Evolutionary conservation across 1,139 yeast species (phyloP).

Genomic region (Chernovozyma aurita): DNA sequence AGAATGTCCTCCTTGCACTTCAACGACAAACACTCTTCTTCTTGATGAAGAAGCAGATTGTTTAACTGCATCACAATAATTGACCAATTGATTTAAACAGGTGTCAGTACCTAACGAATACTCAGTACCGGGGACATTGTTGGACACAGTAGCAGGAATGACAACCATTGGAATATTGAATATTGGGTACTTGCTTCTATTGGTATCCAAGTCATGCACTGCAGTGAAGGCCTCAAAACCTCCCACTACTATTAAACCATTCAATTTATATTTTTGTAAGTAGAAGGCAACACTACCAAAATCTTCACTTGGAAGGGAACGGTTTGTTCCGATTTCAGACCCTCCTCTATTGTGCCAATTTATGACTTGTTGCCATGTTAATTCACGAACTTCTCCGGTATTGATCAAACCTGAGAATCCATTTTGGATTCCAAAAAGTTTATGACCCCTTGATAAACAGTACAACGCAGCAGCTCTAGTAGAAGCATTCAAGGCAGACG

Average conservation of each 20-base stretch:
- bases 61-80: slow-evolving; percentile 91
- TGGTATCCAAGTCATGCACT: slow-evolving; percentile 70
- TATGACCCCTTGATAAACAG: slow-evolving; percentile 88
- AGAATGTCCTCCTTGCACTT: slow-evolving; percentile 95
- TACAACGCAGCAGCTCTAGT: slow-evolving; percentile 88
- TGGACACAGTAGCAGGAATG: slow-evolving; percentile 94
- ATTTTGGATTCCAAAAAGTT: slow-evolving; percentile 80
- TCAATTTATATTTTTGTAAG: slow-evolving; percentile 77
- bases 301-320: slow-evolving; percentile 79
- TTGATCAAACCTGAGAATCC: slow-evolving; percentile 89
- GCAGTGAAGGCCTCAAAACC: slow-evolving; percentile 93
- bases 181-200: slow-evolving; percentile 74
- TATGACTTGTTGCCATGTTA: slow-evolving; percentile 83
- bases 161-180: slow-evolving; percentile 92
- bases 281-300: slow-evolving; percentile 86
- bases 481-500: slow-evolving; percentile 93
- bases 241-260: slow-evolving; percentile 87
- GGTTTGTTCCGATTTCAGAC: slow-evolving; percentile 91
- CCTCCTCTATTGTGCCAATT: slow-evolving; percentile 93
- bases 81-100: slow-evolving; percentile 83
- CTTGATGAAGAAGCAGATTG: slow-evolving; percentile 94
- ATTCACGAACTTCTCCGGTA: slow-evolving; percentile 69
- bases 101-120: slow-evolving; percentile 93
- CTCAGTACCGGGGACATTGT: slow-evolving; percentile 96
- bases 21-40: slow-evolving; percentile 92